Conservation (phyloP, 2,329 filamentous ascomycete species). For the Simplicillium aogashimaense region DNA sequence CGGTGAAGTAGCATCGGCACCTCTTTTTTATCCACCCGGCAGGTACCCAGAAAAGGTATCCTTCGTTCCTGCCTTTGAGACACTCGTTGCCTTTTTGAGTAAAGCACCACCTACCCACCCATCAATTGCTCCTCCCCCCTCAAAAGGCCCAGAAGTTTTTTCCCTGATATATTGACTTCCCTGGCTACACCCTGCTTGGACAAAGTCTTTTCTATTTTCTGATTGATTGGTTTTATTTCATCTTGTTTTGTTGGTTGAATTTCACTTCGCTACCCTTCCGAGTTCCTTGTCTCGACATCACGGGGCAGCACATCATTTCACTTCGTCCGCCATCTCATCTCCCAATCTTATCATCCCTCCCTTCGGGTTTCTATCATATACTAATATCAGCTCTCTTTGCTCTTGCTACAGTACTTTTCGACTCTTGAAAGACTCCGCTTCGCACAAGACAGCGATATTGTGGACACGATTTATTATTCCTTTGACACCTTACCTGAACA, state of each 20-base stretch:
- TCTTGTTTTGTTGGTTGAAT: background rate
- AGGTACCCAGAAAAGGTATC: no score
- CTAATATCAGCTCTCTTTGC: constrained; percentile 3
- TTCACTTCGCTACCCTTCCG: background rate
- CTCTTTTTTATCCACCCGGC: no score
- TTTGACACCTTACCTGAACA: constrained; percentile 15
- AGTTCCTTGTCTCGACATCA: no score
- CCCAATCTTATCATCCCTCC: constrained; percentile 5
- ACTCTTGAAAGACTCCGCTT: constrained; percentile 61
- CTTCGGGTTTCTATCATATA: constrained; percentile 5
- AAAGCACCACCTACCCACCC: no score
- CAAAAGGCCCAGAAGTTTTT: background rate
- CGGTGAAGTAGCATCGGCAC: no score
- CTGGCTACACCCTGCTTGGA: constrained; percentile 2
- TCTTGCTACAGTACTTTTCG: constrained; percentile 54
- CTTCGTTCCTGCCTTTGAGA: no score
- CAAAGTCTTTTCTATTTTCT: background rate
- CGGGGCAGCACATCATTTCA: no score
- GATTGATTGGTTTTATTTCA: background rate
- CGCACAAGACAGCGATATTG: constrained; percentile 32
- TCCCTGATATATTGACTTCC: constrained; percentile 4
- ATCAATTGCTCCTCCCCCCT: no score
- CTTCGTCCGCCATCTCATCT: no score
- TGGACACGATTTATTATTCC: constrained; percentile 16
- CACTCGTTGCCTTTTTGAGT: no score